A percentile compares a stretch with the other conserved stretches of the same genome.
These are phyloP conservation scores for Yamadazyma membranifaciens DNA, from an alignment of 1,139 yeast genomes.

Conservation along the genomic window DNA sequence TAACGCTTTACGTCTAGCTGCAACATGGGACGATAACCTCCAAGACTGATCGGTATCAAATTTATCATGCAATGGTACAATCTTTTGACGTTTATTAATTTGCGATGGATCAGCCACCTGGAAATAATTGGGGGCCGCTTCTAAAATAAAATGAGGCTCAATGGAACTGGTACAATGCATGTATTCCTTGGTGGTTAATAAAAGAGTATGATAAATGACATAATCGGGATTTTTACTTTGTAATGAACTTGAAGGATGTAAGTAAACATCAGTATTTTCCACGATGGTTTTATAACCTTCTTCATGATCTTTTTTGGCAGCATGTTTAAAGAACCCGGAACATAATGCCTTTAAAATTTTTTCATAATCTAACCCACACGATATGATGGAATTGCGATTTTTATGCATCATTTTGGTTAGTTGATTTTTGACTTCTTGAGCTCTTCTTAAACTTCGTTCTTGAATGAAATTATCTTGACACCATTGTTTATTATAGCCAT, in stretches of 20 bases:
- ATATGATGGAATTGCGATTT: slow-evolving; percentile 37
- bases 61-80: slow-evolving; percentile 62
- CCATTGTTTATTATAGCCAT: slow-evolving; percentile 67
- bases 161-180: slow-evolving; percentile 70
- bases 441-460: slow-evolving; percentile 73
- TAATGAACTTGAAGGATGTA: slow-evolving; percentile 88
- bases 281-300: slow-evolving; percentile 74
- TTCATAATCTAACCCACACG: slow-evolving; percentile 66
- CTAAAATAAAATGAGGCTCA: slow-evolving; percentile 70
- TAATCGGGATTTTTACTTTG: slow-evolving; percentile 71
- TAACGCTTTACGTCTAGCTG: slow-evolving; percentile 31
- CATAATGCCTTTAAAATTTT: slow-evolving; percentile 71
- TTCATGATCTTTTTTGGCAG: slow-evolving; percentile 71
- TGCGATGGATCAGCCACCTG: slow-evolving; percentile 51
- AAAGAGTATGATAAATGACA: slow-evolving; percentile 67
- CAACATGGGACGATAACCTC: slow-evolving; percentile 41
- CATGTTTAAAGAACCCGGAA: slow-evolving; percentile 83
- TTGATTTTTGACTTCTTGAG: slow-evolving; percentile 77
- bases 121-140: slow-evolving; percentile 85
- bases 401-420: slow-evolving; percentile 56
- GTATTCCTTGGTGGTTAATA: slow-evolving; percentile 64
- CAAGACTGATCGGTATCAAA: slow-evolving; percentile 49
- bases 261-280: slow-evolving; percentile 73
- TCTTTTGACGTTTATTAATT: slow-evolving; percentile 44
- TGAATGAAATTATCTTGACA: slow-evolving; percentile 81